phyloP scores from a whole-genome alignment of 495 filamentous ascomycete genomes.

The Aspergillus campestris region DNA sequence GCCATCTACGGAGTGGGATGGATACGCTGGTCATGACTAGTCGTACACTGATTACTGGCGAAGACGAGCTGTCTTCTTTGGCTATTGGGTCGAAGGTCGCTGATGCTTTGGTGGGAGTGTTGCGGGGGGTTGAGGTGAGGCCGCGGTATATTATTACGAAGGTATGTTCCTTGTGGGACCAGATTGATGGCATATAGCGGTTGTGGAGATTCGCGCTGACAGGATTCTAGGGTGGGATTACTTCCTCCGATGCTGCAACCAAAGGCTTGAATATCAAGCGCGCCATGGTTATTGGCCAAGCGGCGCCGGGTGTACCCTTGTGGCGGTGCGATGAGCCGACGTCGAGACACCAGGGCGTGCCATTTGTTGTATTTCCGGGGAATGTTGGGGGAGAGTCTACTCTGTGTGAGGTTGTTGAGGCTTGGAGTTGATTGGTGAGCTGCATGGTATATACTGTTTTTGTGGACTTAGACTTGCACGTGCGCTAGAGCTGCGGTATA shows the following conservation, averaged over 20 bases:
- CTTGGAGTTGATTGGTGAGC: slow-evolving; percentile 19
- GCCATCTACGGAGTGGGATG: slow-evolving; percentile 17
- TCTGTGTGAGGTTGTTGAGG: slow-evolving; percentile 30
- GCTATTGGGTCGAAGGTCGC: slow-evolving; percentile 39
- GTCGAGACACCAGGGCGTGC: slow-evolving; percentile 36
- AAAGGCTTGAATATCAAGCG: slow-evolving; percentile 45
- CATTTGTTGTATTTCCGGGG: slow-evolving; percentile 49
- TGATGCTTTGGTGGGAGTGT: slow-evolving; percentile 34
- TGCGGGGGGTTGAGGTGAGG: slow-evolving; percentile 30
- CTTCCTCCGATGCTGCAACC: slow-evolving; percentile 45
- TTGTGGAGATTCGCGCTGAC: no score
- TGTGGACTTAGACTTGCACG: background rate
- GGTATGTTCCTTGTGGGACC: slow-evolving; percentile 14
- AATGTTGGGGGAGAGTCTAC: slow-evolving; percentile 46
- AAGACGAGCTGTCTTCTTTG: slow-evolving; percentile 35
- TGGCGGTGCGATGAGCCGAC: slow-evolving; percentile 46
- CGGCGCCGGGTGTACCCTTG: slow-evolving; percentile 45
- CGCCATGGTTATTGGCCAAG: slow-evolving; percentile 45
- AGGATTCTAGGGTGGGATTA: slow-evolving; percentile 38
- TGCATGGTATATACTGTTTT: background rate
- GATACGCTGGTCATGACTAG: slow-evolving; percentile 49
- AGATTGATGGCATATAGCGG: background rate
- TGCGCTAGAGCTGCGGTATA: no score
- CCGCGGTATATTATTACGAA: slow-evolving; percentile 49
- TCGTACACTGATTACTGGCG: slow-evolving; percentile 38